A percentile compares a stretch with the other conserved stretches of the same genome.
Conservation (phyloP, 306 rosid genomes). For the Pachyrhizus erosus region DNA sequence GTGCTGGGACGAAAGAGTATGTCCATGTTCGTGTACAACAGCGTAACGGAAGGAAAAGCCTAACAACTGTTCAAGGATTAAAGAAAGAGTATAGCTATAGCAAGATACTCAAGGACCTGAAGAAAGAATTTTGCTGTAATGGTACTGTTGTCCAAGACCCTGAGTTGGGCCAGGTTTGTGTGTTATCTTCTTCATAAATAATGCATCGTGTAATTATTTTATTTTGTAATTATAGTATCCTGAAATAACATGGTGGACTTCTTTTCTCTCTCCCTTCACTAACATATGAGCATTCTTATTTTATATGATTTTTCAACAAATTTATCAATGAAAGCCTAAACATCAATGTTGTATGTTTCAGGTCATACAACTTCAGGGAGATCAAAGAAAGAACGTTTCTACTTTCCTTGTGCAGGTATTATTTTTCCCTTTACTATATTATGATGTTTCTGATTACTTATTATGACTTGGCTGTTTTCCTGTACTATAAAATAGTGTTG, state of each 20-base stretch:
- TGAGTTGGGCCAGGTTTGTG: slow-evolving; percentile 66
- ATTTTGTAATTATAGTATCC: background rate
- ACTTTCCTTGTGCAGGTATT: slow-evolving; percentile 74
- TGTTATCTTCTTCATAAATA: slow-evolving; percentile 3
- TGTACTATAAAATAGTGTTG: background rate
- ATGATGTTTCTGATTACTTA: background rate
- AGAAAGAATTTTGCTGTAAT: slow-evolving; percentile 67
- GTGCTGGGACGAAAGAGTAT: slow-evolving; percentile 63
- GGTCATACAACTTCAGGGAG: slow-evolving; percentile 76
- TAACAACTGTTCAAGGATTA: slow-evolving; percentile 64
- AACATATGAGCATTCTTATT: background rate
- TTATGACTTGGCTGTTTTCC: background rate
- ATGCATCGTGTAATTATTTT: background rate
- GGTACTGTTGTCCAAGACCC: slow-evolving; percentile 69
- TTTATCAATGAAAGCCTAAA: slow-evolving; percentile 9
- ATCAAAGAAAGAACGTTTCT: slow-evolving; percentile 66
- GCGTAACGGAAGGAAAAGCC: slow-evolving; percentile 68
- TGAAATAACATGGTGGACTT: background rate
- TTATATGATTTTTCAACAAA: background rate
- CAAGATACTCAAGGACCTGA: slow-evolving; percentile 64
- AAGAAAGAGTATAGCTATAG: slow-evolving; percentile 64
- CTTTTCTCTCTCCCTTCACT: background rate
- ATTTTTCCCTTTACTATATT: no score
- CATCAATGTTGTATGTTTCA: slow-evolving; percentile 32
- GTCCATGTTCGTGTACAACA: slow-evolving; percentile 67